Evolutionary conservation across 1,284 basidiomycete genomes (phyloP).

Genomic region (Melampsora americana): DNA sequence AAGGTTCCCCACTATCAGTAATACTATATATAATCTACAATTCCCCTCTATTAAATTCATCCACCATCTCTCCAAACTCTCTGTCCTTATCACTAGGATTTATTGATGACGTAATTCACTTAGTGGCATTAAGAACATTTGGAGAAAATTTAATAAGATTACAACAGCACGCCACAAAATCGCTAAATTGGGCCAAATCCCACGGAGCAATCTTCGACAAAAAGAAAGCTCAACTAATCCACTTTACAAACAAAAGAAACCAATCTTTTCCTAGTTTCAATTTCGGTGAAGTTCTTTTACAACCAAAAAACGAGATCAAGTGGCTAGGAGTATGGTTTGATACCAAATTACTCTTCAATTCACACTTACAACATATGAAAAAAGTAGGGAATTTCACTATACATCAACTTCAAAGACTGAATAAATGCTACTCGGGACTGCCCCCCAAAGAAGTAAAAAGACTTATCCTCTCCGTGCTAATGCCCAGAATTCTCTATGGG

Average conservation of each 20-base stretch:
- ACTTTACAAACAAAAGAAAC: background rate
- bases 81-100: background rate
- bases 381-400: background rate
- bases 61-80: background rate
- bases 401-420: background rate
- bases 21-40: conserved; percentile 33
- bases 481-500: background rate
- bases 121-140: background rate
- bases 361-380: background rate
- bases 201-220: background rate
- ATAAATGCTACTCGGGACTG: background rate
- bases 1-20: conserved; percentile 22
- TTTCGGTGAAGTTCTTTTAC: background rate
- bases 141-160: background rate
- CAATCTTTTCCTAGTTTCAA: background rate
- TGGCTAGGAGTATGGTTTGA: no score
- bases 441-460: background rate
- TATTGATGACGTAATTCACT: conserved; percentile 23
- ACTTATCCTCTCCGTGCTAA: background rate
- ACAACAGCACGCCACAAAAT: background rate
- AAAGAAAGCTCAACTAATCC: background rate
- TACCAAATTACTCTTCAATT: background rate
- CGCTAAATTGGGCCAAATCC: background rate
- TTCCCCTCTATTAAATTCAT: conserved; percentile 9
- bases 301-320: background rate